Evolutionary conservation across 1,284 basidiomycete genomes (phyloP).

Genomic region (Heterobasidion occidentale): DNA sequence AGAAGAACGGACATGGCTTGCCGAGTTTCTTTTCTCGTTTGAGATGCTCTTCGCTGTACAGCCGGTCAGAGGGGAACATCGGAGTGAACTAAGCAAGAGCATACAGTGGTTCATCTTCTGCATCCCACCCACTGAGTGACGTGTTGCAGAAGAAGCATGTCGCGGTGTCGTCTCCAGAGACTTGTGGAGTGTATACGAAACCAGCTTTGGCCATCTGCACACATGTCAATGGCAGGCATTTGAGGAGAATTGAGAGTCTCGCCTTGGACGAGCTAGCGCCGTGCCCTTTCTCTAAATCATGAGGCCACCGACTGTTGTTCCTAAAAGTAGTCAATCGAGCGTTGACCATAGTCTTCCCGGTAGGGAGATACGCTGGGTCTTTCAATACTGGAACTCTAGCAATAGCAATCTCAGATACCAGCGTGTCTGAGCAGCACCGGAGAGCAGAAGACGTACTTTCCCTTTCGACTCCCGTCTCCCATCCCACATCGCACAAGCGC

Average conservation of each 20-base stretch:
- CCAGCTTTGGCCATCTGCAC: slow-evolving; percentile 76
- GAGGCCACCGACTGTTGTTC: slow-evolving; percentile 58
- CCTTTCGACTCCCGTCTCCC: slow-evolving; percentile 44
- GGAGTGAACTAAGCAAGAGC: slow-evolving; percentile 18
- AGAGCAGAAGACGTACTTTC: slow-evolving; percentile 35
- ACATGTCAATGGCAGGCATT: background rate
- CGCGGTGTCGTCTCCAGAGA: slow-evolving; percentile 61
- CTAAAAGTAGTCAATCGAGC: slow-evolving; percentile 64
- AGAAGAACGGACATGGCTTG: slow-evolving; percentile 46
- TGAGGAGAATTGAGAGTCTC: slow-evolving; percentile 7
- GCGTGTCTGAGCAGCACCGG: background rate
- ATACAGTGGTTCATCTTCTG: slow-evolving; percentile 72
- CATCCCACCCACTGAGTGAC: slow-evolving; percentile 74
- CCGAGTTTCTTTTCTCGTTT: slow-evolving; percentile 43
- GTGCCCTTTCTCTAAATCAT: slow-evolving; percentile 57
- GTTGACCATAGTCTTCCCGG: slow-evolving; percentile 57
- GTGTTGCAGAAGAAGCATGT: slow-evolving; percentile 74
- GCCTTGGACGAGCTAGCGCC: slow-evolving; percentile 67
- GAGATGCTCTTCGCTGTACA: slow-evolving; percentile 53
- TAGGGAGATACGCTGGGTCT: slow-evolving; percentile 54
- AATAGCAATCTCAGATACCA: background rate
- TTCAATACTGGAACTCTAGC: slow-evolving; percentile 43
- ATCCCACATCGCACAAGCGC: slow-evolving; percentile 67
- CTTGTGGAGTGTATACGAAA: slow-evolving; percentile 66
- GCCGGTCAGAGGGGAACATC: background rate